Conservation (phyloP, 2,329 filamentous ascomycete species). For the Cercospora nicotianae region DNA sequence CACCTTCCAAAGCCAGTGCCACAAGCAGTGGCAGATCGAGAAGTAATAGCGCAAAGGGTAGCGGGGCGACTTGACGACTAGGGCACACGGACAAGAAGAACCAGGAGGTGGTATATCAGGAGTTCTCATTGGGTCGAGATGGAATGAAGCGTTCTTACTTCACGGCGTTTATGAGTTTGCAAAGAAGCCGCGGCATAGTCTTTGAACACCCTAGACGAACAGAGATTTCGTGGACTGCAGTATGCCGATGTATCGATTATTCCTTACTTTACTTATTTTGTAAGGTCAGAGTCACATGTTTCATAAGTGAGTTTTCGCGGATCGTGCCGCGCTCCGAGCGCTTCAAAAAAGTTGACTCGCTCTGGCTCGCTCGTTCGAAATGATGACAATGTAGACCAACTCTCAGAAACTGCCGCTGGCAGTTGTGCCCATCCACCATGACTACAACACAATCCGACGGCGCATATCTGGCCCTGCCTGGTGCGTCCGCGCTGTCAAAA, state of each 20-base stretch:
- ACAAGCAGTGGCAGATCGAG: constrained; percentile 24
- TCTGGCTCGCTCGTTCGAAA: neutral
- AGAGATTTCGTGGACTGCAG: constrained; percentile 17
- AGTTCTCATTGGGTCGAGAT: constrained; percentile 7
- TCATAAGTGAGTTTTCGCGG: neutral
- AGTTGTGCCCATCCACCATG: constrained; percentile 16
- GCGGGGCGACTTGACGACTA: constrained; percentile 19
- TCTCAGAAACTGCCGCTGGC: constrained; percentile 22
- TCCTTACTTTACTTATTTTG: neutral
- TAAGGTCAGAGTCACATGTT: constrained; percentile 15
- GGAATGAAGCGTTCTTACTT: constrained; percentile 12
- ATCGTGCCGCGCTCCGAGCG: constrained; percentile 5
- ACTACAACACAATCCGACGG: constrained; percentile 4
- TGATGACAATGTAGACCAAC: constrained; percentile 10
- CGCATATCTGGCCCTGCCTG: constrained; percentile 50
- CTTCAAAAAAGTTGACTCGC: constrained; percentile 7
- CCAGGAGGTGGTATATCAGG: constrained; percentile 1
- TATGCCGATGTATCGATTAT: neutral
- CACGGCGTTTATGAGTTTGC: constrained; percentile 10
- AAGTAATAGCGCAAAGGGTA: constrained; percentile 25
- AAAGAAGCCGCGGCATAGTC: constrained; percentile 25
- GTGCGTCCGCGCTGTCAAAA: constrained; percentile 56
- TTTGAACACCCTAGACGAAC: constrained; percentile 29
- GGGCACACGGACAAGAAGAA: neutral
- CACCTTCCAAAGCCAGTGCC: constrained; percentile 14